Percentiles rank a stretch among this genome's conserved stretches.
These are phyloP conservation scores for Boletus semigastroideus DNA, from an alignment of 1,284 basidiomycete genomes.

Conservation along the genomic window DNA sequence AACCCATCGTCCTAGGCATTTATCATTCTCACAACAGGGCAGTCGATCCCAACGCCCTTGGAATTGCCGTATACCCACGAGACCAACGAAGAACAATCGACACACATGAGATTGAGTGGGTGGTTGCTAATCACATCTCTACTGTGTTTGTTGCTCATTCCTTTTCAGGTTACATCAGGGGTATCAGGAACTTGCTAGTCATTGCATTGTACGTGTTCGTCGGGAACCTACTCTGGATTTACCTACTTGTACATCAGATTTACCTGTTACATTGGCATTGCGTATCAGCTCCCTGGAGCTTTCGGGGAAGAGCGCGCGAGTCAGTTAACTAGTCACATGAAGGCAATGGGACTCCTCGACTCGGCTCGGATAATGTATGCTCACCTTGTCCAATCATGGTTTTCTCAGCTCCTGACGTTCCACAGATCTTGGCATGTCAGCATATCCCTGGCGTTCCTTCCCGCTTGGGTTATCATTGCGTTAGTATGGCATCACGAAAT, in stretches of 20 bases:
- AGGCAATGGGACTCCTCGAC: conserved; percentile 71
- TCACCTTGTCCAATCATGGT: background rate
- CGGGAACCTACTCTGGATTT: background rate
- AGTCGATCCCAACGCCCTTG: conserved; percentile 49
- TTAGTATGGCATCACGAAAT: conserved; percentile 64
- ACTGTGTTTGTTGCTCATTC: conserved; percentile 6
- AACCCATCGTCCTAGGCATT: conserved; percentile 47
- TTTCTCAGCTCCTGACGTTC: background rate
- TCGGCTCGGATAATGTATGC: conserved; percentile 61
- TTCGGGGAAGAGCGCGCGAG: conserved; percentile 62
- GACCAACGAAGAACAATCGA: conserved; percentile 61
- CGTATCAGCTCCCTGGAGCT: conserved; percentile 71
- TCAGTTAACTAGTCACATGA: conserved; percentile 63
- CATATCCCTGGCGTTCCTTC: conserved; percentile 54
- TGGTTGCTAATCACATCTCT: conserved; percentile 8
- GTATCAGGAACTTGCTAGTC: conserved; percentile 59
- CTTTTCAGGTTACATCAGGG: conserved; percentile 56
- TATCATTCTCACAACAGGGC: conserved; percentile 62
- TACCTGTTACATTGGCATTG: conserved; percentile 64
- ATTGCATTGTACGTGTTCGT: conserved; percentile 50
- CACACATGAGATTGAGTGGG: conserved; percentile 55
- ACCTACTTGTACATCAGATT: conserved; percentile 41
- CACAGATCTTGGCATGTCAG: conserved; percentile 67
- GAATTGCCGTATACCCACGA: conserved; percentile 73
- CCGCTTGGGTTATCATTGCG: conserved; percentile 66